Conservation (phyloP, 2,329 filamentous ascomycete genomes). For the Ophiocordyceps unilateralis region DNA sequence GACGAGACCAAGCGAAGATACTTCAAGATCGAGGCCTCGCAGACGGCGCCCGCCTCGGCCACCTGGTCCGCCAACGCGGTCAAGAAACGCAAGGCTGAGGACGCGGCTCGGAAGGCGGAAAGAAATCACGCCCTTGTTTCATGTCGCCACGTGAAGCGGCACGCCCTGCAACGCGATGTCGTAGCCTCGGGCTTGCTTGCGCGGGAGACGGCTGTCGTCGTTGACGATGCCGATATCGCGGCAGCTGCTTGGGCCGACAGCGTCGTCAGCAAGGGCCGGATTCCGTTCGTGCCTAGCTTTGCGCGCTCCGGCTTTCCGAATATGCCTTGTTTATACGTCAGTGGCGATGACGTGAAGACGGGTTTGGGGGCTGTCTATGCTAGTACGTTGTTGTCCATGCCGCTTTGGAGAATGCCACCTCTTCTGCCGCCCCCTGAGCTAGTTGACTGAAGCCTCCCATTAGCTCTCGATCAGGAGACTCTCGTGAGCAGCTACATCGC, state of each 20-base stretch:
- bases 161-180: conserved; percentile 15
- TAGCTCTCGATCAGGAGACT: conserved; percentile 17
- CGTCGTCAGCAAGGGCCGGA: conserved; percentile 20
- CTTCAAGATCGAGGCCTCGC: conserved; percentile 46
- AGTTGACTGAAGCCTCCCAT: neutral
- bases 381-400: conserved; percentile 19
- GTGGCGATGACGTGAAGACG: conserved; percentile 18
- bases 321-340: conserved; percentile 23
- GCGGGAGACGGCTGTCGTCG: conserved; percentile 9
- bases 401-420: neutral
- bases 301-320: conserved; percentile 12
- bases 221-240: conserved; percentile 10
- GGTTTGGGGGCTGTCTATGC: conserved; percentile 25
- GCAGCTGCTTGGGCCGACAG: conserved; percentile 21
- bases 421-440: neutral
- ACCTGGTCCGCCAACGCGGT: conserved; percentile 41
- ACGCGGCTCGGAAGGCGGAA: conserved; percentile 14
- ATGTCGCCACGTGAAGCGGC: conserved; percentile 21
- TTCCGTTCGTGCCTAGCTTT: conserved; percentile 17
- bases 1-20: conserved; percentile 45
- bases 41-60: conserved; percentile 29
- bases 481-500: conserved; percentile 24
- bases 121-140: conserved; percentile 12
- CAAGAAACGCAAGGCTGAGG: conserved; percentile 33
- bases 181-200: conserved; percentile 12